Evolutionary conservation across 345 rosid genomes (phyloP).

Genomic region (Aurinia saxatilis): DNA sequence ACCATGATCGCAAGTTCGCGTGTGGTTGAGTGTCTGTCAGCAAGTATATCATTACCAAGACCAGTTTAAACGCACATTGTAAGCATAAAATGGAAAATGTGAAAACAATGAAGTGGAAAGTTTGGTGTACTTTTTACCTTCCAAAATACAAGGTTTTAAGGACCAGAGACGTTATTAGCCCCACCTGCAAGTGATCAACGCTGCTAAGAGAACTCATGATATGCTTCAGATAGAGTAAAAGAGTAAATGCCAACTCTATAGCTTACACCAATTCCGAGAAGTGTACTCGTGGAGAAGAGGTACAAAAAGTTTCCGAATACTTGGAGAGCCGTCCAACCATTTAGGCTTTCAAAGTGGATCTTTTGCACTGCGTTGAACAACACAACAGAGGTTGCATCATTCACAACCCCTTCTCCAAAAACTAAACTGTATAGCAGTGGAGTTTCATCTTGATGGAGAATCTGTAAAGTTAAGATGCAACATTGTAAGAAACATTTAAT

Average conservation of each 20-base stretch:
- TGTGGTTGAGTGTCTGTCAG: slow-evolving; percentile 62
- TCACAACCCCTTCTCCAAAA: slow-evolving; percentile 94
- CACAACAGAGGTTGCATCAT: slow-evolving; percentile 86
- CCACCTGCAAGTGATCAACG: slow-evolving; percentile 41
- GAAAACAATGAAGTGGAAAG: too few relatives aligned
- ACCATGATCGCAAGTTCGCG: slow-evolving; percentile 72
- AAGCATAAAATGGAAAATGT: background rate
- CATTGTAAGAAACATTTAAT: background rate
- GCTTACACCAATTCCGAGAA: slow-evolving; percentile 65
- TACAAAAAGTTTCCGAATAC: slow-evolving; percentile 58
- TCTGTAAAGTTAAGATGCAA: slow-evolving; percentile 29
- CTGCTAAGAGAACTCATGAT: background rate
- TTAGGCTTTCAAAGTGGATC: slow-evolving; percentile 48
- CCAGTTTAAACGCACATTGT: background rate
- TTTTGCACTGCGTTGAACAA: slow-evolving; percentile 79
- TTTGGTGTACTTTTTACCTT: slow-evolving; percentile 39
- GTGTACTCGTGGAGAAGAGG: slow-evolving; percentile 73
- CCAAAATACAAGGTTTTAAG: slow-evolving; percentile 68
- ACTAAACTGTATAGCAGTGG: slow-evolving; percentile 82
- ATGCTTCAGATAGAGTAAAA: background rate
- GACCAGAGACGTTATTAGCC: slow-evolving; percentile 56
- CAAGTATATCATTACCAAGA: background rate
- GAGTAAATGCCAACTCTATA: background rate
- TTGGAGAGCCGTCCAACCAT: slow-evolving; percentile 33
- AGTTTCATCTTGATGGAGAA: slow-evolving; percentile 88